Evolutionary conservation across 305 asterid genomes (phyloP), one percentile per base, ranked within the genome.

Genomic region (Plantago lanceolata): DNA sequence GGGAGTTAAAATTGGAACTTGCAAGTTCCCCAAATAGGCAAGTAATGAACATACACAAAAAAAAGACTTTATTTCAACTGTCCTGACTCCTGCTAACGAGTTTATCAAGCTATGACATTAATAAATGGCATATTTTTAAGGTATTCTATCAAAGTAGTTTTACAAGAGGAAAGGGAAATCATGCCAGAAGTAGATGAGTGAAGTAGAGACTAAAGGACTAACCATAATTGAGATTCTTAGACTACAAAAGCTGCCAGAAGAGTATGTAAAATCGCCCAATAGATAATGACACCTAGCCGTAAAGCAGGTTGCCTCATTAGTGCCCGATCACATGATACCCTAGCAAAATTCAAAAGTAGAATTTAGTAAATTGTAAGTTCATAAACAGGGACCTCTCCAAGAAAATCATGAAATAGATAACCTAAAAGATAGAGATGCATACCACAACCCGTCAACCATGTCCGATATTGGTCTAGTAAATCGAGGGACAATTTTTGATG

Each of bases 321-420:
- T 62, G 99, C 84, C 57, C 99, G 95, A 66, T 93, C 97, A 71
- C 99, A 93, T 47, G 99, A 87, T 72, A 89, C 81, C 99, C 97
- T 93, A 80, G 69, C n/a, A 70, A 56, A 73, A 72, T 61, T 49
- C 63, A 43, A 66, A 17, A 21, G 49, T 8, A 63, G 59, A 56
- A 66, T 21, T 28, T 65, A 56, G 60, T 29, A 16, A 19, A 3
- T 28, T 55, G 18, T 28, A 28, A 16, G 35, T 56, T 56, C 45
- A 3, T 29, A 6, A 53, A 55, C 60, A 28, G 21, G 19, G 37
- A 6, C 43, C 43, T 54, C 20, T 55, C 19, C 28, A 7, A 11
- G 19, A 9, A 21, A 53, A 33, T 20, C 64, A 63, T 53, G 21
- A 45, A 63, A 65, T 43, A 19, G 5, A 14, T 26, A 56, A 58